Conservation (phyloP, 2,329 filamentous ascomycete species). For the Trichoderma arundinaceum region DNA sequence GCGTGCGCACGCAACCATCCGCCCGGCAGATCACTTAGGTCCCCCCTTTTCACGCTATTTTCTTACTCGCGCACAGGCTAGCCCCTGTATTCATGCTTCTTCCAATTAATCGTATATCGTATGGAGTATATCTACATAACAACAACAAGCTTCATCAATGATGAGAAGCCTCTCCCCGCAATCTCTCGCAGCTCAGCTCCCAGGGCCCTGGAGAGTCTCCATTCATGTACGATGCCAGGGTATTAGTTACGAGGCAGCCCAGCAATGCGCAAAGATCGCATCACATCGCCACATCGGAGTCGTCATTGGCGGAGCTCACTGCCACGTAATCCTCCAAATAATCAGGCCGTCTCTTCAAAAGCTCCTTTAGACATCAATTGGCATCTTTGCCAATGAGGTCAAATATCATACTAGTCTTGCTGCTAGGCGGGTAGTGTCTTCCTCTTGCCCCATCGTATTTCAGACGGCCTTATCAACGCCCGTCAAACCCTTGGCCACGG, state of each 20-base stretch:
- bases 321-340: background rate
- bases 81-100: conserved; percentile 11
- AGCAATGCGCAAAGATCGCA: too few species aligned
- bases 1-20: conserved; percentile 7
- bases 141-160: background rate
- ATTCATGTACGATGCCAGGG: background rate
- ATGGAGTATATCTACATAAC: background rate
- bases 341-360: background rate
- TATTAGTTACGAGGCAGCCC: background rate
- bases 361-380: background rate
- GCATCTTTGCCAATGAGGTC: background rate
- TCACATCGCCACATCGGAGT: background rate
- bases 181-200: background rate
- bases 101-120: background rate
- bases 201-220: background rate
- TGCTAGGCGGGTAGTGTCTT: background rate
- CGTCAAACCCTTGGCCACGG: background rate
- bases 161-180: background rate
- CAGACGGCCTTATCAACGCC: background rate
- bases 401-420: background rate
- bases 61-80: conserved; percentile 9
- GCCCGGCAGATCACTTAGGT: conserved; percentile 13
- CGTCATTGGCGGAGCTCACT: background rate
- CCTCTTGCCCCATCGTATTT: background rate
- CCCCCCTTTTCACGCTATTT: conserved; percentile 22